A percentile compares a stretch with the other conserved stretches of the same genome.
These are phyloP conservation scores for Fusarium proliferatum DNA, from an alignment of 2,329 filamentous ascomycete genomes.

Conservation along the genomic window DNA sequence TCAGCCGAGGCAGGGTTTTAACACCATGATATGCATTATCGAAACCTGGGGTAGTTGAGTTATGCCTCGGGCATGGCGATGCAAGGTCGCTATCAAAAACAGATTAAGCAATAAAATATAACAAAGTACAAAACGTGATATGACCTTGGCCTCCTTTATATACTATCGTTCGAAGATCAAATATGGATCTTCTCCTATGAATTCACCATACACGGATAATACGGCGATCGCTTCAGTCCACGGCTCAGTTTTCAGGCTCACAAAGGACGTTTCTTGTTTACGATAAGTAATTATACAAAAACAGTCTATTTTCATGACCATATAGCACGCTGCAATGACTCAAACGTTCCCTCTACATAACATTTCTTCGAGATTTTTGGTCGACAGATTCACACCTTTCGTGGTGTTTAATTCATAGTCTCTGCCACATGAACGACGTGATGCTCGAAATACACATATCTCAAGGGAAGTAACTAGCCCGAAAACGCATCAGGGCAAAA, in stretches of 20 bases:
- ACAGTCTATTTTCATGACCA: neutral
- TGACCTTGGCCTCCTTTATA: neutral
- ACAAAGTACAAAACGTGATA: neutral
- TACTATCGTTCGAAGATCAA: neutral
- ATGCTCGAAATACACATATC: neutral
- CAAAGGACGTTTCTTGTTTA: neutral
- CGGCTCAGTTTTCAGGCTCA: neutral
- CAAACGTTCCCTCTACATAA: neutral
- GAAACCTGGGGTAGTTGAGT: neutral
- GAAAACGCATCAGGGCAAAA: neutral
- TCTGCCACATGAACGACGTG: neutral
- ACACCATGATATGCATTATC: neutral
- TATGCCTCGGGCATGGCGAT: neutral
- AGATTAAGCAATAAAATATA: neutral
- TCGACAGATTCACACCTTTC: neutral
- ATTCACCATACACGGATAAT: too few relatives aligned
- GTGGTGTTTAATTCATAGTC: neutral
- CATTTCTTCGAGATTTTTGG: neutral
- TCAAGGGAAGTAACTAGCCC: neutral
- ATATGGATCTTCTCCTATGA: neutral
- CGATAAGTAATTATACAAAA: too few relatives aligned
- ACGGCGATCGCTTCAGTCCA: neutral
- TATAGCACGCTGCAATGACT: neutral
- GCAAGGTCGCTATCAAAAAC: neutral
- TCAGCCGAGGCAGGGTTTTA: slow-evolving; percentile 2